Conservation (phyloP, 106 monocot genomes). For the Apostasia shenzhenica region DNA sequence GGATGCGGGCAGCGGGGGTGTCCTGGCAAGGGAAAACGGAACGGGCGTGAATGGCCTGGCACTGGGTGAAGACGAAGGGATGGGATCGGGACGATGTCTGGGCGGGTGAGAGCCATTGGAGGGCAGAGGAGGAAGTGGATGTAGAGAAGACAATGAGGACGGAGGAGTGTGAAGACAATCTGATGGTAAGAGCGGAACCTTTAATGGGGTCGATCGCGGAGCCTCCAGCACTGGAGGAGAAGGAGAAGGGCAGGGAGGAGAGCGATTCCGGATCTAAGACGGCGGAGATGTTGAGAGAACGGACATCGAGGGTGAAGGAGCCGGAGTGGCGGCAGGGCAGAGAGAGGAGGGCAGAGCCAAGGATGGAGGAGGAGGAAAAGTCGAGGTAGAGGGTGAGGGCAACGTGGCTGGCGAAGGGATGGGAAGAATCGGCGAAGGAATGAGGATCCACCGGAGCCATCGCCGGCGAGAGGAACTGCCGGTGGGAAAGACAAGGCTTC, state of each 20-base stretch:
- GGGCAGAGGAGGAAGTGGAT: conserved; percentile 63
- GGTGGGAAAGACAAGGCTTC: background rate
- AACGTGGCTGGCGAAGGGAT: conserved; percentile 52
- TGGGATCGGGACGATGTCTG: conserved; percentile 46
- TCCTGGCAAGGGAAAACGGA: conserved; percentile 97
- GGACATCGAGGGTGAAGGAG: conserved; percentile 49
- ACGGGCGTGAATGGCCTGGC: conserved; percentile 86
- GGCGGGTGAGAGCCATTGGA: conserved; percentile 80
- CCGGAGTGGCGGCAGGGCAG: conserved; percentile 53
- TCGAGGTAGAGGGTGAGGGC: conserved; percentile 73
- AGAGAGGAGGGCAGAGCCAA: conserved; percentile 53
- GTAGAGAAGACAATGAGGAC: conserved; percentile 59
- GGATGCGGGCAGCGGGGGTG: conserved; percentile 83
- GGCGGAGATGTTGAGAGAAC: conserved; percentile 43
- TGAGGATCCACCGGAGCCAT: conserved; percentile 86
- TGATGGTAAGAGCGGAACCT: conserved; percentile 48
- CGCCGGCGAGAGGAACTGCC: background rate
- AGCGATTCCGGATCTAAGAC: conserved; percentile 30
- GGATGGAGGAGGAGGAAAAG: conserved; percentile 66
- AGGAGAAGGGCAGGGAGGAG: conserved; percentile 28
- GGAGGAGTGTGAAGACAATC: conserved; percentile 36
- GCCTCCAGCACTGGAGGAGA: conserved; percentile 21
- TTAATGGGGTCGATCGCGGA: conserved; percentile 28
- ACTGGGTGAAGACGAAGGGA: conserved; percentile 92
- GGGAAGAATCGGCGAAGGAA: conserved; percentile 51